Percentiles rank a stretch among this genome's conserved stretches.
These are phyloP conservation scores for Omphalotus guepiniiformis DNA, from an alignment of 768 basidiomycete genomes.

Conservation along the genomic window DNA sequence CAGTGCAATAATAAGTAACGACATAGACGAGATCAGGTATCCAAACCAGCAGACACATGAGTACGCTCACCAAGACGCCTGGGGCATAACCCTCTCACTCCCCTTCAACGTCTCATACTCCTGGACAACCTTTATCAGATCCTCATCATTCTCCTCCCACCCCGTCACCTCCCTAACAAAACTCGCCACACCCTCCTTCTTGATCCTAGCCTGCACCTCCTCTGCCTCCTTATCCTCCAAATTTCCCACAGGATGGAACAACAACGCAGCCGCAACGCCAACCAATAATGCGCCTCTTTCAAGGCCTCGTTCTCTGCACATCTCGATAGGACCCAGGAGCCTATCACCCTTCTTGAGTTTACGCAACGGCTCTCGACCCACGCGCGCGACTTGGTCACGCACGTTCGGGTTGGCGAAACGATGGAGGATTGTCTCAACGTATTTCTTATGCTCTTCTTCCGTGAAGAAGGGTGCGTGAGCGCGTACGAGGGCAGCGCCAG, in stretches of 20 bases:
- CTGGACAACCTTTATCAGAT: conserved; percentile 1
- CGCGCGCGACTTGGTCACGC: conserved; percentile 31
- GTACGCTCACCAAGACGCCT: too few species aligned
- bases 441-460: conserved; percentile 18
- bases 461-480: conserved; percentile 17
- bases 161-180: conserved; percentile 5
- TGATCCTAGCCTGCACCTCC: conserved; percentile 3
- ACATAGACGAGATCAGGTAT: too few species aligned
- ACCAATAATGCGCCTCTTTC: conserved; percentile 25
- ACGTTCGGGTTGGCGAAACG: conserved; percentile 32
- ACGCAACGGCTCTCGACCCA: conserved; percentile 34
- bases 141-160: conserved; percentile 1
- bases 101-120: conserved; percentile 9
- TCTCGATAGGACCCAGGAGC: conserved; percentile 30
- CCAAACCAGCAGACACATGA: too few species aligned
- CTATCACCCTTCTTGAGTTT: conserved; percentile 32
- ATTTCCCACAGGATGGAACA: background rate
- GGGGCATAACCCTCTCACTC: too few species aligned
- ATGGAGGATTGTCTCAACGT: conserved; percentile 28
- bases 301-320: conserved; percentile 28
- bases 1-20: too few species aligned
- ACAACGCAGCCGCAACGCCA: conserved; percentile 20
- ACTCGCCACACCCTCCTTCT: conserved; percentile 4
- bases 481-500: conserved; percentile 31
- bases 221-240: conserved; percentile 8